Evolutionary conservation across 1,139 yeast species (phyloP), one percentile per base, ranked within the genome.

Genomic region (Saccharomycopsis crataegensis): DNA sequence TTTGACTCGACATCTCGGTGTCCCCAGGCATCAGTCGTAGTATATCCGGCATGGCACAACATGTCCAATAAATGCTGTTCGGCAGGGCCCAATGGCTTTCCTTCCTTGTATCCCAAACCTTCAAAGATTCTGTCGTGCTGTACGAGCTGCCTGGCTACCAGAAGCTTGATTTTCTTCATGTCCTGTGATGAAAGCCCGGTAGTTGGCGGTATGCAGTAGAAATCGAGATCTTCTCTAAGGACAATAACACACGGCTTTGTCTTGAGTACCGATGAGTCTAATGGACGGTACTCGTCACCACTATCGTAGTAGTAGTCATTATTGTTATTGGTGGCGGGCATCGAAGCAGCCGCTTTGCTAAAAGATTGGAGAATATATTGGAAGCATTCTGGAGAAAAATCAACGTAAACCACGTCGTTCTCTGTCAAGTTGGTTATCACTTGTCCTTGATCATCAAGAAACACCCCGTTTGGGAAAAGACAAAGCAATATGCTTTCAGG

Each of bases 11-110:
- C 75, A 8, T 86, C 80, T 59, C 99, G 75, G 65, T 82, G 83
- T 3, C 96, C 97, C 99, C 99, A 94, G 28, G 67, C 65, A 46
- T 88, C 91, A 36, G 75, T 74, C 8, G 78, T 71, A 5, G 74
- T 70, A 61, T 91, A 88, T 0, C 99, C 99, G 1, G 96, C 84
- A 0, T 94, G 77, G 64, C 97, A 90, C 53, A 94, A 77, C 99
- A 94, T 94, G 60, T 90, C 97, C 69, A 89, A 80, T 52, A 94
- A 74, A 69, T 93, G 98, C 66, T 86, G 93, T 67, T 94, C 99
- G 0, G 99, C 98, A 7, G 96, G 86, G 2, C 95, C 96, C 55
- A 88, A 71, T 36, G 72, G 73, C 60, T 79, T 80, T 4, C 67
- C 74, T 3, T 72, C 67, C 33, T 60, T 63, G 56, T 68, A 71